Conservation (phyloP, 768 basidiomycete genomes). For the Galerina sulciceps region DNA sequence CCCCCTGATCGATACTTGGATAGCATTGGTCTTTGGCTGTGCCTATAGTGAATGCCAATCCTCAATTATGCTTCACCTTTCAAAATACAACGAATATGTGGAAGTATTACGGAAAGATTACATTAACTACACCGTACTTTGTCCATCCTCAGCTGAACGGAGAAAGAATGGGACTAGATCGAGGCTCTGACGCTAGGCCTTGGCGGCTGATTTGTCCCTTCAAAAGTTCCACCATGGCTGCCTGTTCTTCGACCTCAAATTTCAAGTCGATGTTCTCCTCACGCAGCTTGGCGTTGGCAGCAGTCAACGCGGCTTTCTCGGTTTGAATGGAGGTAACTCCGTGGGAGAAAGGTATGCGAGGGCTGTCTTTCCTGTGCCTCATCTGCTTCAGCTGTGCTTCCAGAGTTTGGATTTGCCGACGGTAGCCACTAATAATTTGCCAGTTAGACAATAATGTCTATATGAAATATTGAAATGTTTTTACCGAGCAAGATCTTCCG, state of each 20-base stretch:
- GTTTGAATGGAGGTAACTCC: conserved; percentile 49
- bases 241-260: conserved; percentile 61
- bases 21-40: neutral
- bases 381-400: conserved; percentile 57
- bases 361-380: conserved; percentile 44
- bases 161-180: conserved; percentile 42
- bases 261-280: conserved; percentile 58
- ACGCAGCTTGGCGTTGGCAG: conserved; percentile 54
- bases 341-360: conserved; percentile 33
- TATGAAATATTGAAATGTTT: conserved; percentile 15
- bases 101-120: too few species aligned
- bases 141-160: neutral
- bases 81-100: too few species aligned
- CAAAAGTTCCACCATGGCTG: conserved; percentile 71
- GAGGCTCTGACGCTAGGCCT: conserved; percentile 49
- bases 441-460: neutral
- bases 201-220: conserved; percentile 54
- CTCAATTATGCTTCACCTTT: too few species aligned
- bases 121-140: too few species aligned
- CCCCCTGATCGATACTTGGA: neutral
- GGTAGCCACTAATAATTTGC: conserved; percentile 46
- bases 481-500: conserved; percentile 67
- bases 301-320: conserved; percentile 50
- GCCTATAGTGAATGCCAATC: too few species aligned
- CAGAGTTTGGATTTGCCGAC: conserved; percentile 64